Evolutionary conservation across 2,329 filamentous ascomycete species (phyloP).

Genomic region (Thielaviopsis ethacetica): DNA sequence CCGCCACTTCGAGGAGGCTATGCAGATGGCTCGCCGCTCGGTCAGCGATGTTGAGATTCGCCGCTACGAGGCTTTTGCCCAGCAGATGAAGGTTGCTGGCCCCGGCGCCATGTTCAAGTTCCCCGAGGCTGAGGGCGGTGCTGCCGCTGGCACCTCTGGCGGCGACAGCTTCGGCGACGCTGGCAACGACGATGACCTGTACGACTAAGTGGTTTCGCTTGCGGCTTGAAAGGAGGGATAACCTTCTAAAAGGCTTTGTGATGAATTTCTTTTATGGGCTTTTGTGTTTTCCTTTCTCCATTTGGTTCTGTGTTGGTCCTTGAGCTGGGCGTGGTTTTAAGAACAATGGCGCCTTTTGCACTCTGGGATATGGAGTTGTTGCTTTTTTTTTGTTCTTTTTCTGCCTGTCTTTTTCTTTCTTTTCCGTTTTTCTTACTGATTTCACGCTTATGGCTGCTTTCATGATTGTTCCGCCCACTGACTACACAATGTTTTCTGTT

Average conservation of each 20-base stretch:
- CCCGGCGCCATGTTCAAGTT: slow-evolving; percentile 98
- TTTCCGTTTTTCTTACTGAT: neutral
- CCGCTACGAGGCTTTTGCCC: slow-evolving; percentile 93
- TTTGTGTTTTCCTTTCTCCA: neutral
- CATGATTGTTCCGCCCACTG: slow-evolving; percentile 16
- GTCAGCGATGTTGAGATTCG: slow-evolving; percentile 96
- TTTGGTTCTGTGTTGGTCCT: neutral
- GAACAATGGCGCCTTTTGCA: slow-evolving; percentile 5
- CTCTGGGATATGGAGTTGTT: slow-evolving; percentile 9
- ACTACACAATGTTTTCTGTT: neutral
- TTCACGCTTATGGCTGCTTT: slow-evolving; percentile 16
- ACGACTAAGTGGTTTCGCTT: slow-evolving; percentile 36
- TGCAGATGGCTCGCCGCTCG: slow-evolving; percentile 84
- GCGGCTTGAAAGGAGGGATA: neutral
- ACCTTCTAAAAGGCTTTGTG: neutral
- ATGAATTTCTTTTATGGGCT: neutral
- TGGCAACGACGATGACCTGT: slow-evolving; percentile 91
- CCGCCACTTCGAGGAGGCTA: slow-evolving; percentile 96
- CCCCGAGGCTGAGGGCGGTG: slow-evolving; percentile 55
- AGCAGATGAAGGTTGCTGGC: slow-evolving; percentile 97
- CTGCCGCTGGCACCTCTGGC: slow-evolving; percentile 42
- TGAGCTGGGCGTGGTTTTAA: neutral
- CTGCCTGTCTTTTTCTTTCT: neutral
- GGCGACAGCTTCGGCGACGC: slow-evolving; percentile 61
- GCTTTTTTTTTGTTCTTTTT: neutral